Base-by-base conservation (phyloP, 2,329 filamentous ascomycete species). In the Neofusicoccum parvum region DNA sequence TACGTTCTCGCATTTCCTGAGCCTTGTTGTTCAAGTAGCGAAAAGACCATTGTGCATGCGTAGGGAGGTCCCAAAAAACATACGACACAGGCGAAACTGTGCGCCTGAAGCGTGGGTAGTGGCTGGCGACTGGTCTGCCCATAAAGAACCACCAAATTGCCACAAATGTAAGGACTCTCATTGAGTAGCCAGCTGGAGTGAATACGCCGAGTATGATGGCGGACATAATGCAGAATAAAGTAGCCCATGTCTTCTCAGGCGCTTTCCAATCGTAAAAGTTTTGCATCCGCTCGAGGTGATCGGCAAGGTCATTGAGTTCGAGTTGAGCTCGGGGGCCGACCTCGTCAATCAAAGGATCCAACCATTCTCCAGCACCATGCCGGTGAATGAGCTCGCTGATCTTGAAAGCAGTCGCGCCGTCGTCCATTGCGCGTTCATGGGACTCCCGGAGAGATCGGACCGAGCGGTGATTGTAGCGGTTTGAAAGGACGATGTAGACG, bases 31-130 rank as follows among this genome's bases (percentile, higher is more conserved):
- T 68, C 7, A 76, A 65, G 51, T 76, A 75, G 36, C 67, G 67
- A 60, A 76, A 73, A 1, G 73, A 71, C 74, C 74, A 74, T 58
- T 75, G 71, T 0, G 72, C 72, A 64, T 79, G 70, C 5, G 76
- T 78, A 2, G 78, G 78, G 34, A 79, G 76, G 51, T 75, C 75
- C 78, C 77, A 79, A 48, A 78, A 74, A 4, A 74, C 68, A 73
- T 75, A 80, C 51, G 73, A 72, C 27, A 78, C 68, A 1, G 74
- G 74, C 45, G 73, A 74, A 32, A 78, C 72, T 3, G 78, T 66
- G 54, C 74, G 72, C 34, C 78, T 68, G 66, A 79, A 79, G 51
- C 74, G 72, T 1, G 78, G 78, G 63, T 75, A 74, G 34, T 67
- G 67, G 65, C 76, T 74, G 1, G 75, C 67, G 54, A 80, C 70